Evolutionary conservation across 2,329 filamentous ascomycete genomes (phyloP), one percentile per base, ranked within the genome.

Genomic region (Rachicladosporium sp.): DNA sequence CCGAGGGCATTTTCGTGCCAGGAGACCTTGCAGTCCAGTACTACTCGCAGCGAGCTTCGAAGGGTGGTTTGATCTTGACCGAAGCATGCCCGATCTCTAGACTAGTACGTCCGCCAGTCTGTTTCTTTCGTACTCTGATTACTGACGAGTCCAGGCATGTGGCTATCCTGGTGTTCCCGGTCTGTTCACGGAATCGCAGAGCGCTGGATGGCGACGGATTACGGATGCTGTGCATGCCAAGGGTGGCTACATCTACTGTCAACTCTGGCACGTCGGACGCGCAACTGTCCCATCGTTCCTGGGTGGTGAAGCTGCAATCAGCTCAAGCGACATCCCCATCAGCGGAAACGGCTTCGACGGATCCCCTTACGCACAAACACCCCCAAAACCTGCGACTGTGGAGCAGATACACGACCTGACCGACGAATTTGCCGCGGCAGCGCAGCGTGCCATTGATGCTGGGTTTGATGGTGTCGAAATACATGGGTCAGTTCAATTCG

Each of bases 191-290:
- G 56, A 64, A 0, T 66, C 64, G n/a, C 74, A 80, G 37, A 64
- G 78, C 27, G 64, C 62, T 1, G 69, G 61, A 0, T 82, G 78
- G 78, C 72, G 67, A 43, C 57, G 64, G 8, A 60, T 82, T 31
- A 78, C 72, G 2, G 68, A 75, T 21, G 73, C 70, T 0, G 75
- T 82, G 1, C 79, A 84, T 52, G 64, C 64, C 11, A 78, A 77
- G 49, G 71, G 71, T 3, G 70, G 67, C n/a, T 74, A 66, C 52
- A 76, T 81, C 37, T 80, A 66, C 57, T 57, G 66, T 2, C 79
- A 82, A 52, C 60, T 82, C 0, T 80, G 74, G 66, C 69, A 69
- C 0, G 62, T 73, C 6, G 77, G 79, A 3, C 70, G 79, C 4
- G 49, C 48, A 4, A 49, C 49, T 7, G 45, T 47, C 11, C 42